phyloP scores from a whole-genome alignment of 495 filamentous ascomycete genomes.

The Aspergillus egyptiacus region DNA sequence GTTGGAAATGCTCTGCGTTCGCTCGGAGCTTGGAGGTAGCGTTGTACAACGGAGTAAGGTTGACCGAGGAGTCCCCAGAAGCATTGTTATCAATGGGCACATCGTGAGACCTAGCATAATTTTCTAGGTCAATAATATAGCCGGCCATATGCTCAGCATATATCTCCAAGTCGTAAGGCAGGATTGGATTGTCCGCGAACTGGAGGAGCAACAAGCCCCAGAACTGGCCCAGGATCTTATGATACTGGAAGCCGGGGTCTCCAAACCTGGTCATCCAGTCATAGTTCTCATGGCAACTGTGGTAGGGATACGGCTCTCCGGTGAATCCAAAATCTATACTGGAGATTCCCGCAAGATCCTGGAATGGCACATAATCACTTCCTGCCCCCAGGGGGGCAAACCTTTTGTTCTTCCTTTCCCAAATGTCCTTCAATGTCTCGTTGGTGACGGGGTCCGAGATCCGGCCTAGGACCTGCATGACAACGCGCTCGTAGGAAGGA shows the following conservation, averaged over 20 bases:
- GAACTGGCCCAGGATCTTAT: slow-evolving; percentile 71
- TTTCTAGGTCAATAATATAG: slow-evolving; percentile 62
- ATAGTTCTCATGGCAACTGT: slow-evolving; percentile 84
- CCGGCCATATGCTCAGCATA: slow-evolving; percentile 58
- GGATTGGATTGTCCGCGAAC: slow-evolving; percentile 67
- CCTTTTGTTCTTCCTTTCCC: slow-evolving; percentile 58
- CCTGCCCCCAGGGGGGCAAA: slow-evolving; percentile 65
- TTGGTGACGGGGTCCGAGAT: slow-evolving; percentile 68
- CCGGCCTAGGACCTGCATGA: slow-evolving; percentile 66
- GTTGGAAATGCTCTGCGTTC: slow-evolving; percentile 59
- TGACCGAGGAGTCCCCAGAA: slow-evolving; percentile 30
- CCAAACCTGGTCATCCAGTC: slow-evolving; percentile 75
- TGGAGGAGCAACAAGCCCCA: slow-evolving; percentile 81
- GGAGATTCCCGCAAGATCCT: slow-evolving; percentile 86
- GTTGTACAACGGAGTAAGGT: slow-evolving; percentile 52
- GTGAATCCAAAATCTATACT: slow-evolving; percentile 81
- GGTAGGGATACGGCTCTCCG: slow-evolving; percentile 63
- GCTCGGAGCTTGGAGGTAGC: slow-evolving; percentile 54
- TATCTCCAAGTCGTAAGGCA: slow-evolving; percentile 77
- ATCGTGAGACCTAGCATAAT: slow-evolving; percentile 54
- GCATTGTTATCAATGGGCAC: slow-evolving; percentile 31
- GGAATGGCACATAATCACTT: slow-evolving; percentile 90
- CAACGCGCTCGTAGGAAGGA: slow-evolving; percentile 66
- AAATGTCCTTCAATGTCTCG: slow-evolving; percentile 65
- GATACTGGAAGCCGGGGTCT: slow-evolving; percentile 79